These are phyloP conservation scores for Fusarium hainanense DNA, from an alignment of 2,329 filamentous ascomycete species.

Conservation along the genomic window DNA sequence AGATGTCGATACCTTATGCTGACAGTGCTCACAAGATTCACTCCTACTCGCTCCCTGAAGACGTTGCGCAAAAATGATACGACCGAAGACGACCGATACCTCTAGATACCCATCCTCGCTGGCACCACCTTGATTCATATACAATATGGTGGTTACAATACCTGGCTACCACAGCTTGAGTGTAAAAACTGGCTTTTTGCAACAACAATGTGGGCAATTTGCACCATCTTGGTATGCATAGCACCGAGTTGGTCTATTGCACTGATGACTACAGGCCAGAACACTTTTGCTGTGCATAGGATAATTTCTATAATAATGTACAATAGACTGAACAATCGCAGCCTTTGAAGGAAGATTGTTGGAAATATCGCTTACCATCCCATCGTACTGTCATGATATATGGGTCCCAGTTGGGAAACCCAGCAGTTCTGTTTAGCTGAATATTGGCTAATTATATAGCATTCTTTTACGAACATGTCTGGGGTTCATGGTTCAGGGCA, in stretches of 20 bases:
- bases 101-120: not conserved
- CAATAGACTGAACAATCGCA: not conserved
- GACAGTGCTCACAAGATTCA: slow-evolving; percentile 39
- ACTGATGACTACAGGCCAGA: not conserved
- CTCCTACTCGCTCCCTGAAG: slow-evolving; percentile 28
- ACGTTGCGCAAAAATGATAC: not conserved
- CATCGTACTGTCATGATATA: not conserved
- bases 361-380: not conserved
- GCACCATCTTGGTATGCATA: not conserved
- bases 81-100: not conserved
- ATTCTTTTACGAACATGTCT: not conserved
- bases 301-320: not conserved
- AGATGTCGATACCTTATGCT: not conserved
- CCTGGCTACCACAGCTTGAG: not conserved
- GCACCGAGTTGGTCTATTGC: not conserved
- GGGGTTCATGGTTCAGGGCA: not conserved
- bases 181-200: too few species aligned
- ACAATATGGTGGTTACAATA: not conserved
- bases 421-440: not conserved
- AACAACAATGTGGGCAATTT: not conserved
- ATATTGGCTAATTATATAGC: not conserved
- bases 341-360: not conserved
- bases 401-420: not conserved
- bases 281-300: not conserved
- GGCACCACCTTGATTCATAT: not conserved